Percentiles rank a stretch among this genome's conserved stretches.
Evolutionary conservation across 345 rosid species (phyloP).

Genomic region (Cardamine occulta): DNA sequence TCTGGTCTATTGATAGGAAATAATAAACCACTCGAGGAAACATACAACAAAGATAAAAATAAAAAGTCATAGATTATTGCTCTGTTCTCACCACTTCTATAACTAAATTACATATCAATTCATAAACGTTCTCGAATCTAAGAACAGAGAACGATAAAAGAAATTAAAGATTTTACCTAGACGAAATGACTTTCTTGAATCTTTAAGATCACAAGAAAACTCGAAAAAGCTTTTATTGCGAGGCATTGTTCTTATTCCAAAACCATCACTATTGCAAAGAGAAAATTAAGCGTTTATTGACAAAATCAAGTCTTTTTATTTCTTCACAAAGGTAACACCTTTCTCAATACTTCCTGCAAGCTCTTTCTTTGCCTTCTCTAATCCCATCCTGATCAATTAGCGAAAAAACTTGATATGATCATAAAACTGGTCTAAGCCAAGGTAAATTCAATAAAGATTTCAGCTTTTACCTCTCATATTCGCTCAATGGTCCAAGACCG

Average conservation of each 20-base stretch:
- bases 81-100: conserved; percentile 1
- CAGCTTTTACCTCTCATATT: conserved; percentile 73
- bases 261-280: neutral
- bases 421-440: neutral
- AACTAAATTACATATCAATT: neutral
- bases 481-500: conserved; percentile 82
- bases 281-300: conserved; percentile 2
- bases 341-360: conserved; percentile 75
- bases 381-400: conserved; percentile 53
- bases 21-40: neutral
- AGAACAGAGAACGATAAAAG: neutral
- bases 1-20: neutral
- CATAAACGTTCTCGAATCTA: neutral
- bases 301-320: conserved; percentile 40
- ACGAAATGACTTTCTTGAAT: neutral
- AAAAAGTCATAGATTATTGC: neutral
- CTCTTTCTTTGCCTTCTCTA: conserved; percentile 93
- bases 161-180: neutral
- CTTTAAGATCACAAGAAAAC: conserved; percentile 8
- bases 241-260: conserved; percentile 31
- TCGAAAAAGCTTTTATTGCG: neutral
- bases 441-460: neutral
- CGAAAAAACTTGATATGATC: neutral
- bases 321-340: conserved; percentile 71
- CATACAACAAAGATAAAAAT: neutral